Conservation (phyloP, 2,329 filamentous ascomycete species). For the Trichoderma oligosporum region DNA sequence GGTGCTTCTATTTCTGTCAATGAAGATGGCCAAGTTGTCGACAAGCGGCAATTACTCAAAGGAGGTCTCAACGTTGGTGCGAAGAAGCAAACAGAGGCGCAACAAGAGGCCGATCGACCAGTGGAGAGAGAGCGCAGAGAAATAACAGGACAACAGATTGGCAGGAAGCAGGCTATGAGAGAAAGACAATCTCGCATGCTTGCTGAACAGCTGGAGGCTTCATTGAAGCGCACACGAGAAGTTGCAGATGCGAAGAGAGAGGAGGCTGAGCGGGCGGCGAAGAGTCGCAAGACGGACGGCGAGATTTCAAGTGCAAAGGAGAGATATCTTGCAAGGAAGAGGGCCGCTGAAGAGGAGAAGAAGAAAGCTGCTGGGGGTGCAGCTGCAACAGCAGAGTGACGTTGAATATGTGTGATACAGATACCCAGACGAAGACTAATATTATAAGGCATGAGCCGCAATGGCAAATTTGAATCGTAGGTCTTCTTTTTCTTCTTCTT, state of each 20-base stretch:
- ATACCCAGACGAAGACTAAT: constrained; percentile 31
- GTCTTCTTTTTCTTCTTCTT: not conserved
- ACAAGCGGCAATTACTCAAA: constrained; percentile 74
- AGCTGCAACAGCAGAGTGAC: constrained; percentile 1
- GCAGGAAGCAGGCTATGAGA: constrained; percentile 62
- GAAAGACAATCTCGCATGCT: constrained; percentile 77
- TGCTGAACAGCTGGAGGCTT: constrained; percentile 70
- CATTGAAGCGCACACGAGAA: constrained; percentile 67
- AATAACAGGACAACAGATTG: constrained; percentile 40
- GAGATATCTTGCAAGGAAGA: constrained; percentile 73
- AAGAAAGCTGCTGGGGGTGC: constrained; percentile 40
- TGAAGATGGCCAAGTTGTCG: constrained; percentile 77
- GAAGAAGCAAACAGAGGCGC: constrained; percentile 52
- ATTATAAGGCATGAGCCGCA: not conserved
- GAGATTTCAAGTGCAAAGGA: constrained; percentile 77
- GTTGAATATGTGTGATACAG: constrained; percentile 18
- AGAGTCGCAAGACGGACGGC: constrained; percentile 72
- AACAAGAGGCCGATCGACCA: constrained; percentile 25
- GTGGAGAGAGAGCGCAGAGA: constrained; percentile 33
- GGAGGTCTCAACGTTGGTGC: constrained; percentile 71
- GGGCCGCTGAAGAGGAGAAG: constrained; percentile 67
- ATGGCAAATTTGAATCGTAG: not conserved
- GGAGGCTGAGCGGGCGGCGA: constrained; percentile 61
- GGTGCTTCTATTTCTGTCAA: constrained; percentile 64
- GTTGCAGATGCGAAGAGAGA: constrained; percentile 62